Conservation (phyloP, 2,329 filamentous ascomycete species). For the Fusarium pseudonygamai region DNA sequence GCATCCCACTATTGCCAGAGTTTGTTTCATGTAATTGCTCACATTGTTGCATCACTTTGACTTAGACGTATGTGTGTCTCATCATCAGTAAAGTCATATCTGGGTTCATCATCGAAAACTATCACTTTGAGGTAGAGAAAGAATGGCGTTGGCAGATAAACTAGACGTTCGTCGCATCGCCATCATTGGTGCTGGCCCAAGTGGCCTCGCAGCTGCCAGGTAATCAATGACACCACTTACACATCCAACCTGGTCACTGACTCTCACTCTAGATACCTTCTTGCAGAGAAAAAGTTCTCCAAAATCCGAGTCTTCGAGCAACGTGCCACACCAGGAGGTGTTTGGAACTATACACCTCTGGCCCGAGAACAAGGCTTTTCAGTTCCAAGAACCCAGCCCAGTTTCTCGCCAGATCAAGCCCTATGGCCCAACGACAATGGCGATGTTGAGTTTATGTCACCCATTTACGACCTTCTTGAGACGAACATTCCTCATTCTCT, state of each 20-base stretch:
- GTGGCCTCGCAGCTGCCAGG: slow-evolving; percentile 69
- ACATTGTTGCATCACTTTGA: not conserved
- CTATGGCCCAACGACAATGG: slow-evolving; percentile 40
- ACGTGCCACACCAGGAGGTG: slow-evolving; percentile 69
- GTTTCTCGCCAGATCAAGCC: slow-evolving; percentile 54
- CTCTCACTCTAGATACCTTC: slow-evolving; percentile 65
- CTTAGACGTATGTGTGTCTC: not conserved
- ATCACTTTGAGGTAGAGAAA: not conserved
- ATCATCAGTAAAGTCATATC: not conserved
- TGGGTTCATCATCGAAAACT: not conserved
- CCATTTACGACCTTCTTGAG: slow-evolving; percentile 75
- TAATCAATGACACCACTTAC: slow-evolving; percentile 20
- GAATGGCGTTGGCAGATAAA: slow-evolving; percentile 35
- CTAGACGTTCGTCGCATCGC: slow-evolving; percentile 62
- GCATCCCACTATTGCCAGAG: not conserved
- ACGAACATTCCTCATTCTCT: slow-evolving; percentile 79
- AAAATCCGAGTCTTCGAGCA: slow-evolving; percentile 77
- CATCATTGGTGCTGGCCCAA: slow-evolving; percentile 78
- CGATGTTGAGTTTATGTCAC: slow-evolving; percentile 68
- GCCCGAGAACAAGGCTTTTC: slow-evolving; percentile 41
- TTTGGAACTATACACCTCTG: slow-evolving; percentile 72
- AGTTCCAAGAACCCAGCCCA: slow-evolving; percentile 46
- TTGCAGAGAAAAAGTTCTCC: slow-evolving; percentile 70
- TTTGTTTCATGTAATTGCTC: not conserved
- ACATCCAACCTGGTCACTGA: not conserved